Evolutionary conservation across 2,329 filamentous ascomycete species (phyloP).

Genomic region (Colletotrichum sp.): DNA sequence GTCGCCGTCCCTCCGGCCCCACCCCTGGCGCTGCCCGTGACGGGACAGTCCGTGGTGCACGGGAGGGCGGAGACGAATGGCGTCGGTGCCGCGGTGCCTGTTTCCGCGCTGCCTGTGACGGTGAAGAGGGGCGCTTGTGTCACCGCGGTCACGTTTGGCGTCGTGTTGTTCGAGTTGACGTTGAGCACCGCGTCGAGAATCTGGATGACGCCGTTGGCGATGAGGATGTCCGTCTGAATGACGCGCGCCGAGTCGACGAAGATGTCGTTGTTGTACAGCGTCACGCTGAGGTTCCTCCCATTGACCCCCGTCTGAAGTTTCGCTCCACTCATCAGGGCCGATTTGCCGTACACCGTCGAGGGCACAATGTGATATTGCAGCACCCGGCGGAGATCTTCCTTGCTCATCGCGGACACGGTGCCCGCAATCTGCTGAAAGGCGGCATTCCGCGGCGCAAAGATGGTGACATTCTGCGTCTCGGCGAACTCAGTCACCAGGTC

Average conservation of each 20-base stretch:
- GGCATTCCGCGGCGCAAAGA: slow-evolving; percentile 18
- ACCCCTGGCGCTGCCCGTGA: slow-evolving; percentile 23
- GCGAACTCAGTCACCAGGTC: slow-evolving; percentile 19
- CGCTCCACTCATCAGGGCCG: background rate
- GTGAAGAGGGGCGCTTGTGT: slow-evolving; percentile 37
- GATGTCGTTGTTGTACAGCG: slow-evolving; percentile 40
- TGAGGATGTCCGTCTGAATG: slow-evolving; percentile 55
- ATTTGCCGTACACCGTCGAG: background rate
- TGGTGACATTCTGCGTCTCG: slow-evolving; percentile 10
- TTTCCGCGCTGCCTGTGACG: background rate
- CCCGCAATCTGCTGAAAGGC: slow-evolving; percentile 17
- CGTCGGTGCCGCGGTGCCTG: slow-evolving; percentile 34
- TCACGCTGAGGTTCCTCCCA: background rate
- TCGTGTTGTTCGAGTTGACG: slow-evolving; percentile 6
- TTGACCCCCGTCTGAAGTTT: background rate
- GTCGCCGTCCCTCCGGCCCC: background rate
- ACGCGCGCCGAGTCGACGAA: slow-evolving; percentile 59
- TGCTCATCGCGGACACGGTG: background rate
- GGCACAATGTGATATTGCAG: slow-evolving; percentile 21
- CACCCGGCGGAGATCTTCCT: slow-evolving; percentile 11
- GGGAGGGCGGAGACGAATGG: slow-evolving; percentile 47
- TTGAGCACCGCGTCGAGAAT: slow-evolving; percentile 60
- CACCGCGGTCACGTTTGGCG: slow-evolving; percentile 37
- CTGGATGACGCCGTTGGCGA: slow-evolving; percentile 64
- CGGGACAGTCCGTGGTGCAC: slow-evolving; percentile 43